phyloP scores from a whole-genome alignment of 768 basidiomycete species.

The Mycena albidolilacea region DNA sequence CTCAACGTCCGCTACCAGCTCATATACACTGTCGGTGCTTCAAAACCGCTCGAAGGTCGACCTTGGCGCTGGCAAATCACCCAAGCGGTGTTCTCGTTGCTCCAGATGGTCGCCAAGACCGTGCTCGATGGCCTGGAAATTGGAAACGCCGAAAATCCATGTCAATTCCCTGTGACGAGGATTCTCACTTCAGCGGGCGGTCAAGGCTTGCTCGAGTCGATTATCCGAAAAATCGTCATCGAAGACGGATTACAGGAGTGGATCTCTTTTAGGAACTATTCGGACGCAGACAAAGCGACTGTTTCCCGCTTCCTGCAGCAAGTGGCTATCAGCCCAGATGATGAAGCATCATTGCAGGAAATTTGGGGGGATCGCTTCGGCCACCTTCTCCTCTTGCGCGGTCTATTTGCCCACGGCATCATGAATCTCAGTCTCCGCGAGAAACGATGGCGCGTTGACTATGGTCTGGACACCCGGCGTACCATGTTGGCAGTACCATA shows the following conservation, averaged over 20 bases:
- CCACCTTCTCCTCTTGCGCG: conserved; percentile 59
- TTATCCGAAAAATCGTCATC: conserved; percentile 9
- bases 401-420: conserved; percentile 59
- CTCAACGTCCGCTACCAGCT: conserved; percentile 64
- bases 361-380: not conserved
- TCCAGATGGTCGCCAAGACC: conserved; percentile 32
- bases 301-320: conserved; percentile 13
- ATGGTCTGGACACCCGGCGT: conserved; percentile 59
- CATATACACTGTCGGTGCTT: conserved; percentile 61
- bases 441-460: conserved; percentile 67
- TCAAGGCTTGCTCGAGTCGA: not conserved
- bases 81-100: conserved; percentile 54
- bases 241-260: conserved; percentile 21
- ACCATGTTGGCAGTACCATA: conserved; percentile 68
- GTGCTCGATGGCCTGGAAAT: conserved; percentile 45
- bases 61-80: conserved; percentile 61
- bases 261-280: conserved; percentile 28
- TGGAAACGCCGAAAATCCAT: not conserved
- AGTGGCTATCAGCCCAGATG: not conserved
- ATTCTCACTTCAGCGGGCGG: conserved; percentile 17
- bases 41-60: conserved; percentile 53
- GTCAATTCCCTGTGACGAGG: conserved; percentile 25
- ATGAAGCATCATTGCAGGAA: conserved; percentile 38
- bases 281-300: not conserved
- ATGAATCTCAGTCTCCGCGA: conserved; percentile 54